Evolutionary conservation across 257 asterid species (phyloP).

Genomic region (Nicotiana noctiflora): DNA sequence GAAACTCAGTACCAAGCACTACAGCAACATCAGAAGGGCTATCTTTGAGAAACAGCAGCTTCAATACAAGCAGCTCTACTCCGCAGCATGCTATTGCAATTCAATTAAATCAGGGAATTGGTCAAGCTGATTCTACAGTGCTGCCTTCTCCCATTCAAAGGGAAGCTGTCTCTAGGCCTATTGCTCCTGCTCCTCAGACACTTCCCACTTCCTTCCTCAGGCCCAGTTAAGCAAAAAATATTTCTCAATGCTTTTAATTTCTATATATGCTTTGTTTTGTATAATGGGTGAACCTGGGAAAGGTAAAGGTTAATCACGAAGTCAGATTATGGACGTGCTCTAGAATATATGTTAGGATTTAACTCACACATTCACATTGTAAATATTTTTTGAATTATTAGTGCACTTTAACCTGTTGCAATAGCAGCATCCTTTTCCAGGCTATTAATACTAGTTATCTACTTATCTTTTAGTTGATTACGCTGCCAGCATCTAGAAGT

Average conservation of each 20-base stretch:
- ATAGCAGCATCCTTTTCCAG: neutral
- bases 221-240: neutral
- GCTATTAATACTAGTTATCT: neutral
- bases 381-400: neutral
- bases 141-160: neutral
- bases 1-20: constrained; percentile 14
- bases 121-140: neutral
- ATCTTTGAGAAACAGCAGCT: neutral
- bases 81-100: constrained; percentile 7
- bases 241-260: neutral
- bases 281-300: neutral
- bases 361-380: neutral
- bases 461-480: neutral
- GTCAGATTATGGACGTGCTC: neutral
- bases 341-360: too few species aligned
- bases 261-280: neutral
- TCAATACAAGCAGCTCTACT: neutral
- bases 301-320: neutral
- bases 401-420: neutral
- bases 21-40: neutral
- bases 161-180: neutral
- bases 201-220: constrained; percentile 6
- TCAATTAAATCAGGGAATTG: neutral
- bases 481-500: neutral
- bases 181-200: neutral